Base-by-base conservation (phyloP, 768 basidiomycete genomes). In the Favolaschia claudopus region DNA sequence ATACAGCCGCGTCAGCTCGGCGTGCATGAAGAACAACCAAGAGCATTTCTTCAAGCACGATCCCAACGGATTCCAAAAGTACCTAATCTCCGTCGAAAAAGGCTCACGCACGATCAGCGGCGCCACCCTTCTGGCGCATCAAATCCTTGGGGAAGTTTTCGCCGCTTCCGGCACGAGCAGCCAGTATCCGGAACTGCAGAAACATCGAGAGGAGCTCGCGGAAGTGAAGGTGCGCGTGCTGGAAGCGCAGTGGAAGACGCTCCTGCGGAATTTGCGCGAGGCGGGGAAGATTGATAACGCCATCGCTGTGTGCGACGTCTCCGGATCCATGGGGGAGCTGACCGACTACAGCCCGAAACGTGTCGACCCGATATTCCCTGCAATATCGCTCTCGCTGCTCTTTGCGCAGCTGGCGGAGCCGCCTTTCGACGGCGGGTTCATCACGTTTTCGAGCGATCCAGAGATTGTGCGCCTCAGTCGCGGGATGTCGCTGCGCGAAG, bases 291-390 rank as follows among this genome's bases (percentile, higher is more conserved):
- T 92, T 34, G 82, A 87, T 1, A 89, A 86, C 60, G 78, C 82
- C 10, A 67, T 92, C 24, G 89, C 89, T 0, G 65, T 91, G 25
- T 91, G 88, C 70, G 91, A 92, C 66, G 89, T 91, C 17, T 90
- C 88, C 0, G 89, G 87, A 0, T 89, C 87, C 9, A 92, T 91
- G 91, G 88, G 86, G 2, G 22, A 13, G 13, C 24, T 81, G 4
- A 1, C 24, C 1, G 5, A 20, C 0, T 29, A 38, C 8, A 46
- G 53, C 19, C 31, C 40, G 27, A 55, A 50, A 1, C 1, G 63
- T 19, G 63, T 74, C 20, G 2, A 58, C 2, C 89, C 90, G 0
- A 88, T 92, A 53, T 74, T 80, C 32, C 86, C 87, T 7, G 82
- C 89, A 2, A 52, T 93, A 17, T 80, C 88, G 8, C 83, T 91